These are phyloP conservation scores for Tolypocladium nubicola DNA, from an alignment of 2,329 filamentous ascomycete genomes.

Conservation along the genomic window DNA sequence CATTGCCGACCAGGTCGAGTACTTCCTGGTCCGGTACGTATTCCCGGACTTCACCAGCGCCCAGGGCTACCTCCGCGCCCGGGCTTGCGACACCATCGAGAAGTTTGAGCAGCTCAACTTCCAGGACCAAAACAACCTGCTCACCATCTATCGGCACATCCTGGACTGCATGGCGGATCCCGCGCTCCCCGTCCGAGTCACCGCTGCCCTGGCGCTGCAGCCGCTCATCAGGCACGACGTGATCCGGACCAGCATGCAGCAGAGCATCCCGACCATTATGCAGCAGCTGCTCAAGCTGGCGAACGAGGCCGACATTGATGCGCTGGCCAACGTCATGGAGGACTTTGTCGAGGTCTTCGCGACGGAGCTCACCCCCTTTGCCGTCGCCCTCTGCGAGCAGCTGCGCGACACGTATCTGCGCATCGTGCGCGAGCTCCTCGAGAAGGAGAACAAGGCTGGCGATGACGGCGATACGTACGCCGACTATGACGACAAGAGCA, in stretches of 20 bases:
- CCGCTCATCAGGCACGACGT: conserved; percentile 92
- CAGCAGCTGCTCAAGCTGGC: conserved; percentile 94
- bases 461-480: conserved; percentile 71
- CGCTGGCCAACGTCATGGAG: conserved; percentile 97
- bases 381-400: conserved; percentile 91
- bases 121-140: conserved; percentile 89
- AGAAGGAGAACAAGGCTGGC: conserved; percentile 70
- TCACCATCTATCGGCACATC: conserved; percentile 94
- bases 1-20: conserved; percentile 94
- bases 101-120: conserved; percentile 98
- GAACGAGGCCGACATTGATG: conserved; percentile 96
- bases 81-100: conserved; percentile 93
- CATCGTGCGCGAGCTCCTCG: conserved; percentile 83
- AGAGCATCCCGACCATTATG: conserved; percentile 98
- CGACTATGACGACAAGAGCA: conserved; percentile 98
- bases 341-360: conserved; percentile 99
- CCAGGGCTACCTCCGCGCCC: conserved; percentile 84
- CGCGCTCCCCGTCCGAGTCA: conserved; percentile 88
- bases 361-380: conserved; percentile 92
- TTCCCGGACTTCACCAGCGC: conserved; percentile 94
- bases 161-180: conserved; percentile 92
- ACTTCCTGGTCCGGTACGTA: conserved; percentile 95
- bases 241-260: conserved; percentile 90
- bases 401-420: conserved; percentile 91
- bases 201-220: conserved; percentile 86